Evolutionary conservation across 176 grass and related monocot species (phyloP), one percentile per base, ranked within the genome.

Genomic region (Saccharum spontaneum): DNA sequence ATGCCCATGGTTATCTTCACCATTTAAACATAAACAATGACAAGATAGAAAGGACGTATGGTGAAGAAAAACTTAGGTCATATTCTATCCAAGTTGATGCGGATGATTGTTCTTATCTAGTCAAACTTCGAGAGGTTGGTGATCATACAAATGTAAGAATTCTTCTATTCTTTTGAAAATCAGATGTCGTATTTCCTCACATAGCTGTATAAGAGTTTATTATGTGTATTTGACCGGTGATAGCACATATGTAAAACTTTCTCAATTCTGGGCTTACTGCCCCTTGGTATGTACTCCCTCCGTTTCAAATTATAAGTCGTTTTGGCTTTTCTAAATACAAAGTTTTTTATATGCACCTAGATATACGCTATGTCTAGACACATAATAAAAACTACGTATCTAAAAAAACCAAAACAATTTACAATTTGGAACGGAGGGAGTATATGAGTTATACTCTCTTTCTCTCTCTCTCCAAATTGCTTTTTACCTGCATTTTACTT

Each of bases 121-220:
- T 94, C 64, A 98, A 90, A 80, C 82, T 98, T 85, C 92, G 78
- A 92, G 91, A 98, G 81, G 77, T 78, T 55, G 93, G 93, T 91
- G 67, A 87, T 70, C 48, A 66, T 64, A 90, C 64, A 85, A 87
- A 90, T 89, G 96, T 95, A 90, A 93, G 96, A 46, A 63, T 65
- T 87, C 31, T 68, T 82, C 10, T 64, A 20, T 33, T 65, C 37
- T 65, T 41, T 82, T 78, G 18, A 12, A 52, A 49, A 81, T 63
- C 8, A 66, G 22, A 24, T 71, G 37, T 10, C 71, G 13, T 77
- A 45, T 78, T 43, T 75, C 10, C 15, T 59, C 22, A 72, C 0
- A 36, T 71, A 84, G 24, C 34, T 72, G 64, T 72, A 82, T 23
- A 89, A 22, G 43, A 66, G 44, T 28, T 55, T 66, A 20, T 84